These are phyloP conservation scores for Dendrobium huoshanense DNA, from an alignment of 106 monocot species.

Conservation along the genomic window DNA sequence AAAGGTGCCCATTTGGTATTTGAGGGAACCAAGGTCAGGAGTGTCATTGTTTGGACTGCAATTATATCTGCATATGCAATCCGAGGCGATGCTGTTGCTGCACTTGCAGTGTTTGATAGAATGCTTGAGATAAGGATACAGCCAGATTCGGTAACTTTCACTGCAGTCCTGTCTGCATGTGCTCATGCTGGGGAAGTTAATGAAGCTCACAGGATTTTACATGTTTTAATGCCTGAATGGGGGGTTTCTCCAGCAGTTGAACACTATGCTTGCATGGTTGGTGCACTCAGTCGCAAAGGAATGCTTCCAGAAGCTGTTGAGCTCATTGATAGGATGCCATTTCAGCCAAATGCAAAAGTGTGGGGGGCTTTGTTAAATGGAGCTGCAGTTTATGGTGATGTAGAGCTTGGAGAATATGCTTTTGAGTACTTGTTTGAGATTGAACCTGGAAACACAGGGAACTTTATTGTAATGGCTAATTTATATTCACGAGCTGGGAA, in stretches of 20 bases:
- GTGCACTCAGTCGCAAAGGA: slow-evolving; percentile 26
- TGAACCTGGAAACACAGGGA: slow-evolving; percentile 43
- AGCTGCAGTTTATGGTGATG: slow-evolving; percentile 26
- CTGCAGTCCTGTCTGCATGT: slow-evolving; percentile 33
- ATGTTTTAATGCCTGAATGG: slow-evolving; percentile 10
- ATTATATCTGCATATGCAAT: slow-evolving; percentile 48
- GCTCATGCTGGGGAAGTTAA: slow-evolving; percentile 32
- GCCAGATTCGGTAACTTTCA: slow-evolving; percentile 38
- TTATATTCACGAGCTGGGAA: slow-evolving; percentile 26
- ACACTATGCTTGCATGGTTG: slow-evolving; percentile 51
- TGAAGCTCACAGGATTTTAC: slow-evolving; percentile 20
- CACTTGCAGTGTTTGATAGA: slow-evolving; percentile 18
- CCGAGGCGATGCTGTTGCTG: slow-evolving; percentile 32
- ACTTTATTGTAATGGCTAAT: slow-evolving; percentile 50
- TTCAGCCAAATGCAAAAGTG: slow-evolving; percentile 27
- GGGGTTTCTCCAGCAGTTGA: slow-evolving; percentile 19
- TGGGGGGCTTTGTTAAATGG: slow-evolving; percentile 46
- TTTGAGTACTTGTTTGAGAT: slow-evolving; percentile 32
- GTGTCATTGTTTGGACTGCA: slow-evolving; percentile 43
- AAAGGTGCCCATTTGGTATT: slow-evolving; percentile 24
- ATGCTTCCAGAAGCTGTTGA: slow-evolving; percentile 32
- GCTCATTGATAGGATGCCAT: slow-evolving; percentile 25
- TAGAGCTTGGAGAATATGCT: slow-evolving; percentile 24
- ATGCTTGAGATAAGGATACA: slow-evolving; percentile 24
- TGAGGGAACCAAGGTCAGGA: slow-evolving; percentile 10